Evolutionary conservation across 805 yeast species (phyloP).

Genomic region (Candida easanensis): DNA sequence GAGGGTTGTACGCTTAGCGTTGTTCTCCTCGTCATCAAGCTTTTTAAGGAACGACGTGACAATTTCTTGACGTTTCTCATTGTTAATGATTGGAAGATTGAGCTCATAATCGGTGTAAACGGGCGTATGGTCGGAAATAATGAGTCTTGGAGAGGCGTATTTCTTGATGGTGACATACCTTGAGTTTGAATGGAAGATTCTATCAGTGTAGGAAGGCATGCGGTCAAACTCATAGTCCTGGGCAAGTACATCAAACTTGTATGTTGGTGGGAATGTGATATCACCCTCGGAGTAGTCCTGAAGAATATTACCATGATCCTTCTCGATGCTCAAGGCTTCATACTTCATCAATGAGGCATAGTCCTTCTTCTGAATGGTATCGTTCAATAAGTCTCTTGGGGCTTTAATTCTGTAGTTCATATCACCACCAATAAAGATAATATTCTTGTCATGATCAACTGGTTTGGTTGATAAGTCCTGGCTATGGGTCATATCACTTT

Average conservation of each 20-base stretch:
- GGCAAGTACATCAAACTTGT: constrained; percentile 35
- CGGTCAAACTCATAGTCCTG: constrained; percentile 33
- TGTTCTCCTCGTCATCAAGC: constrained; percentile 43
- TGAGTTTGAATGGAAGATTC: constrained; percentile 42
- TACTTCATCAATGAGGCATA: constrained; percentile 35
- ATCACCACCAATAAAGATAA: constrained; percentile 50
- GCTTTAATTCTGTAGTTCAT: constrained; percentile 47
- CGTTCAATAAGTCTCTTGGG: constrained; percentile 28
- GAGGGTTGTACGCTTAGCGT: constrained; percentile 37
- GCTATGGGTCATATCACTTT: not conserved
- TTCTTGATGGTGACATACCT: constrained; percentile 29
- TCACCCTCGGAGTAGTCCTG: constrained; percentile 45
- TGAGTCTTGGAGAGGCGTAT: constrained; percentile 23
- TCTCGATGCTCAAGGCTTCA: constrained; percentile 43
- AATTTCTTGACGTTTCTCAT: constrained; percentile 32
- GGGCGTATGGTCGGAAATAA: constrained; percentile 55
- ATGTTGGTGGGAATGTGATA: constrained; percentile 53
- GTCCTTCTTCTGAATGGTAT: constrained; percentile 29
- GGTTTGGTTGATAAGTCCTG: not conserved
- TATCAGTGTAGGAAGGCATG: constrained; percentile 58
- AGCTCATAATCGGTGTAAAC: constrained; percentile 39
- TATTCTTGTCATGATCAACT: constrained; percentile 16
- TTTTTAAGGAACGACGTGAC: constrained; percentile 37
- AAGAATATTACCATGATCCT: constrained; percentile 34
- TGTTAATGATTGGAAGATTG: constrained; percentile 35